phyloP scores from a whole-genome alignment of 768 basidiomycete species.

The Leucocoprinus leucothites region DNA sequence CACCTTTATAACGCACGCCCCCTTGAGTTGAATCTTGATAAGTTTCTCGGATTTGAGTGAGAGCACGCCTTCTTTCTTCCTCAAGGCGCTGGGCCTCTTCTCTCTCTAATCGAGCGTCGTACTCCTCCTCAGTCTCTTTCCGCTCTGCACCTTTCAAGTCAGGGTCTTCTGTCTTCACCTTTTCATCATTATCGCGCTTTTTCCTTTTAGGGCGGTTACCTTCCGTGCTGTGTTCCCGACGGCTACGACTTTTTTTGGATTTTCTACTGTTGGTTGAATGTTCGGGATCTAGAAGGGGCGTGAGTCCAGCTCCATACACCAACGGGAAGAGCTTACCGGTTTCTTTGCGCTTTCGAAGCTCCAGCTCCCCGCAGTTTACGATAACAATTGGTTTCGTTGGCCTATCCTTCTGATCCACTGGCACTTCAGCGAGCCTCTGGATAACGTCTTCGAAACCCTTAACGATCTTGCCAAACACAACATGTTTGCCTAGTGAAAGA shows the following conservation, averaged over 20 bases:
- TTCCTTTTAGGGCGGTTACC: too few relatives aligned
- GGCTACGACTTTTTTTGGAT: conserved; percentile 16
- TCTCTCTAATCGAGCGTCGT: conserved; percentile 63
- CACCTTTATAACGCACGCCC: conserved; percentile 68
- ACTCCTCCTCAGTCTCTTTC: conserved; percentile 68
- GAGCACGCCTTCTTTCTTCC: conserved; percentile 40
- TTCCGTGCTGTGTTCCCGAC: not conserved
- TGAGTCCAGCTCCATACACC: too few relatives aligned
- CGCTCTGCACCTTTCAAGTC: not conserved
- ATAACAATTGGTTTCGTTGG: conserved; percentile 68
- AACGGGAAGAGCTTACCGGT: conserved; percentile 6
- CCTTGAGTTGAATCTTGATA: conserved; percentile 30
- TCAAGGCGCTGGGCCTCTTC: conserved; percentile 62
- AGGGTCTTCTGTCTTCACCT: not conserved
- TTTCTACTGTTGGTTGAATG: not conserved
- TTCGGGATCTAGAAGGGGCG: not conserved
- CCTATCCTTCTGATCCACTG: conserved; percentile 73
- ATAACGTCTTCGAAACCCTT: conserved; percentile 61
- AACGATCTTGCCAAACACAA: conserved; percentile 51
- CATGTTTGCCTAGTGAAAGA: conserved; percentile 42
- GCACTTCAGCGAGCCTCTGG: conserved; percentile 54
- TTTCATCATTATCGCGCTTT: not conserved
- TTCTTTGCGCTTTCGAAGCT: conserved; percentile 45
- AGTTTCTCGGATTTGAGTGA: conserved; percentile 44
- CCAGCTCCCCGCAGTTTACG: conserved; percentile 81